These are phyloP conservation scores for Ceratopteris richardii DNA, from an alignment of 75 land plant species.

Conservation along the genomic window DNA sequence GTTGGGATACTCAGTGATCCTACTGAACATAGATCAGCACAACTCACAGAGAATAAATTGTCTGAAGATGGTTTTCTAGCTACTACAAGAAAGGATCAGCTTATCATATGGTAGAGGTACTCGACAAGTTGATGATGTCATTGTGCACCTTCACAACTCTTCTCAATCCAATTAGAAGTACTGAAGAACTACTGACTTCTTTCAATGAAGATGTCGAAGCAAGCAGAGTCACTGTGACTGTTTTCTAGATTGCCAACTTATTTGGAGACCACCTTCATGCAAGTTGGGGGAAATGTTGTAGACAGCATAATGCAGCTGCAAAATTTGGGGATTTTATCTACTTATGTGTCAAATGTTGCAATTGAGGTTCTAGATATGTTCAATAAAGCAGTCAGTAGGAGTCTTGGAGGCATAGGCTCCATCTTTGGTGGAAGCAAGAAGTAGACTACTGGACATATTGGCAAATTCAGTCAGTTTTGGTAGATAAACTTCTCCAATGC, in stretches of 20 bases:
- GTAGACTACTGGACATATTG: slow-evolving; percentile 75
- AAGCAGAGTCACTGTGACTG: slow-evolving; percentile 63
- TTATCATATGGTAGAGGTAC: slow-evolving; percentile 74
- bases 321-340: slow-evolving; percentile 73
- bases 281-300: slow-evolving; percentile 77
- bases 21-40: slow-evolving; percentile 98
- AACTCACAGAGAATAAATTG: slow-evolving; percentile 93
- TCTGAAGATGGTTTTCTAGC: slow-evolving; percentile 83
- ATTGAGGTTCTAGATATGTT: slow-evolving; percentile 51
- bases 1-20: slow-evolving; percentile 80
- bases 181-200: slow-evolving; percentile 62
- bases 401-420: slow-evolving; percentile 32
- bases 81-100: slow-evolving; percentile 68
- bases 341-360: slow-evolving; percentile 64
- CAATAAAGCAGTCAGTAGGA: slow-evolving; percentile 44
- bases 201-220: slow-evolving; percentile 82
- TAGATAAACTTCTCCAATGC: too few species aligned
- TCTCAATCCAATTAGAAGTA: slow-evolving; percentile 42
- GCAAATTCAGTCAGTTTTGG: slow-evolving; percentile 74
- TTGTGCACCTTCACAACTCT: slow-evolving; percentile 81
- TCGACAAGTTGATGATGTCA: slow-evolving; percentile 79
- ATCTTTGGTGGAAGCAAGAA: slow-evolving; percentile 54
- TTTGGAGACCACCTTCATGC: slow-evolving; percentile 73
- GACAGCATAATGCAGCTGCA: slow-evolving; percentile 74
- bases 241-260: slow-evolving; percentile 70